Evolutionary conservation across 1,284 basidiomycete genomes (phyloP), one percentile per base, ranked within the genome.

Genomic region (Lignosus rhinocerotis): DNA sequence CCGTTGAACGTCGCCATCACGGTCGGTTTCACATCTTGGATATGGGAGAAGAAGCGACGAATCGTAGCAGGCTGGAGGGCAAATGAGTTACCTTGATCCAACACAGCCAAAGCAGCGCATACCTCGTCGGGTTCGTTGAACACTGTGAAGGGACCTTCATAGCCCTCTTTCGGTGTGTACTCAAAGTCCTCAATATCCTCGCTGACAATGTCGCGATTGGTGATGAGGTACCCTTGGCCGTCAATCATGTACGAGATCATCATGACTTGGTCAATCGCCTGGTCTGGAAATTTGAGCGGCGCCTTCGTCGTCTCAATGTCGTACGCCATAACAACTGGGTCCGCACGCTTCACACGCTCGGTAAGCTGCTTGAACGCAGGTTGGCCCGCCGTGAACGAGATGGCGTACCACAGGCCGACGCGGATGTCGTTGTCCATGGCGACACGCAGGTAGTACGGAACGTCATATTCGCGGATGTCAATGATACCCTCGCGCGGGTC

Each of bases 181-280:
- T 99, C 97, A 69, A 99, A 99, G 72, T 99, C 92, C 42, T 97
- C 94, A 60, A 99, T 98, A 72, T 99, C 94, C 71, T 99, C 95
- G 60, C 90, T 89, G 59, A 99, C 94, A 54, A 99, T 98, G 66
- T 99, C 96, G 48, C 97, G 85, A 69, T 99, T 99, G 19, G 95
- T 98, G 73, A 99, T 98, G 61, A 99, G 84, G 70, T 92, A 99
- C 0, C 97, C 97, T 72, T 98, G 93, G 0, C 94, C 94, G 71
- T 97, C 94, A 36, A 97, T 79, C 94, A 97, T 97, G 76, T 96
- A 97, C 44, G 97, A 99, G 66, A 99, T 99, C 97, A 99, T 99
- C 96, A 99, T 99, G 68, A 99, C 94, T 72, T 97, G 95, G 78
- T 99, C 97, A 19, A 92, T 89, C 11, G 90, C 87, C 66, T 94